Base-by-base conservation (phyloP, 352 stramenopile species). In the Phytopythium kandeliae region DNA sequence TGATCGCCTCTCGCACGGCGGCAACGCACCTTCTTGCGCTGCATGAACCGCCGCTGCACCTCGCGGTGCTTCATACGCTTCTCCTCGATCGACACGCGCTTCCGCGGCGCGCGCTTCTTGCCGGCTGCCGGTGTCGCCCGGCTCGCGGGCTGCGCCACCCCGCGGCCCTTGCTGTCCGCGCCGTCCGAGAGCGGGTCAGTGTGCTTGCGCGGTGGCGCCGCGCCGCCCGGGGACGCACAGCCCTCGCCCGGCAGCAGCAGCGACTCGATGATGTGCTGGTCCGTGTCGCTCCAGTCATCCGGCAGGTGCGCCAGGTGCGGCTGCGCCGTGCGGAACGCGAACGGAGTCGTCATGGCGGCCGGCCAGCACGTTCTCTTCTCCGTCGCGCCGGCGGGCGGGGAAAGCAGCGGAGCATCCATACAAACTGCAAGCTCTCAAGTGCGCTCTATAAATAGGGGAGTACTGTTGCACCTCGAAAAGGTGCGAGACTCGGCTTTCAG, bases 41-140 rank as follows among this genome's bases (percentile, higher is more conserved):
- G 57, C 65, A 79, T 79, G 47, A 79, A 79, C 36, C 66, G 63
- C 16, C 69, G 63, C 56, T 79, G 69, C 41, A 76, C 69, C 45
- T 79, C 69, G 21, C 69, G 69, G 47, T 79, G 69, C 30, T 79
- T 76, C 58, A 73, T 67, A 35, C 63, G 67, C 54, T 70, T 70
- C 51, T 72, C 65, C 34, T 78, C 65, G 1, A 64, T 37, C 8
- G 65, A 57, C 9, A 68, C 58, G 11, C 69, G 67, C 37, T 59
- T 61, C 4, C 61, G 62, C 13, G 51, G 48, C 16, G 46, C 44
- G 9, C 54, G 62, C 48, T 55, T 43, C 64, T 69, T 69, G 24
- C 15, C 25, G 5, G 28, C 44, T 19, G 30, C 19, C 8, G 44
- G 28, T n/a, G 44, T 19, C n/a, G 28, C 13, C 12, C 12, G 13